Evolutionary conservation across 169 alveolate genomes (phyloP).

Genomic region (Eimeria nieschulzi): DNA sequence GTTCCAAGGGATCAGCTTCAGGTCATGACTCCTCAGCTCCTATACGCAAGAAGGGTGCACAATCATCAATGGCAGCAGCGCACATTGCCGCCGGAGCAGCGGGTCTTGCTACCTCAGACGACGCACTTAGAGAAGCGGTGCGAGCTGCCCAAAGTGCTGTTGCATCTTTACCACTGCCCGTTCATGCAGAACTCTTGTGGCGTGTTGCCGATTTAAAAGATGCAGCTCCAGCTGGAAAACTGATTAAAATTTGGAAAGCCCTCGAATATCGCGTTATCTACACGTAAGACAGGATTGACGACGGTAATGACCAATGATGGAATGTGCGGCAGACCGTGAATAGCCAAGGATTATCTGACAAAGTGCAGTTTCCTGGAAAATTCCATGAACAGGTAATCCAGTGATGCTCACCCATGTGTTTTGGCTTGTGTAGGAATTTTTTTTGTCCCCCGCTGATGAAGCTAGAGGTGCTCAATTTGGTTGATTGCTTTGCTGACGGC

Average conservation of each 20-base stretch:
- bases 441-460: slow-evolving; percentile 39
- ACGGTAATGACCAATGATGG: background rate
- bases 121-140: background rate
- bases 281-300: background rate
- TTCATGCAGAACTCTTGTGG: slow-evolving; percentile 45
- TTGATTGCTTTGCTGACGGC: background rate
- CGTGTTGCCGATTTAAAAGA: slow-evolving; percentile 27
- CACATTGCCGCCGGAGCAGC: background rate
- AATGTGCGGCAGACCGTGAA: background rate
- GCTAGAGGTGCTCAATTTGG: slow-evolving; percentile 12
- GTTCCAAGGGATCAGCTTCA: background rate
- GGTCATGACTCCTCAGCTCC: background rate
- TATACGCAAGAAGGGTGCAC: slow-evolving; percentile 23
- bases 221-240: slow-evolving; percentile 9
- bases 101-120: background rate
- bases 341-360: background rate
- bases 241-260: slow-evolving; percentile 17
- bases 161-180: background rate
- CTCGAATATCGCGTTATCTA: slow-evolving; percentile 38
- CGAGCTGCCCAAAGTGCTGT: slow-evolving; percentile 45
- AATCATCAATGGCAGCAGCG: background rate
- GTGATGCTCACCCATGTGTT: background rate
- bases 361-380: background rate
- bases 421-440: background rate
- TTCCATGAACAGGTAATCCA: background rate